Conservation (phyloP, 129 eudicot genomes). For the Kitagawia praeruptora region DNA sequence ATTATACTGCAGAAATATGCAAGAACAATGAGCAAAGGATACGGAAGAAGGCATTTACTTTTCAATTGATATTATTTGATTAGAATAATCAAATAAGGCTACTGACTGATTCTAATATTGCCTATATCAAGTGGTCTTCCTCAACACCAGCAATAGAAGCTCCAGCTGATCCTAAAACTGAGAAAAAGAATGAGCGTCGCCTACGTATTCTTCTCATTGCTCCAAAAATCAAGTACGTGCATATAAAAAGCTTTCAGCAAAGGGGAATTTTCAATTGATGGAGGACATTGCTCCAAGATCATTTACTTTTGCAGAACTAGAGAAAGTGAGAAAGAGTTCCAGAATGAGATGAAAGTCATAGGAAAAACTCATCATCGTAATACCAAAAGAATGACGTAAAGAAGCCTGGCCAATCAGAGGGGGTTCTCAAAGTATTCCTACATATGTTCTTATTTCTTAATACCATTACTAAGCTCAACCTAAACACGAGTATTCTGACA, state of each 20-base stretch:
- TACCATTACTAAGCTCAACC: too few species aligned
- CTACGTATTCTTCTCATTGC: background rate
- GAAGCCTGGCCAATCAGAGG: too few species aligned
- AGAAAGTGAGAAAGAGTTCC: conserved; percentile 21
- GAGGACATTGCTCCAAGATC: conserved; percentile 11
- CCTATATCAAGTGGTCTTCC: conserved; percentile 11
- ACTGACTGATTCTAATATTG: background rate
- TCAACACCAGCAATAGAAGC: background rate
- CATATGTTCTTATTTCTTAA: too few species aligned
- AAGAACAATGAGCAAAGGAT: background rate
- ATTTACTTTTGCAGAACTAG: conserved; percentile 33
- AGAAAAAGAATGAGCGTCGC: background rate
- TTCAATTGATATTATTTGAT: too few species aligned
- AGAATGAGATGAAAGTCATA: too few species aligned
- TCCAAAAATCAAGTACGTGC: background rate
- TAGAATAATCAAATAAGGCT: too few species aligned
- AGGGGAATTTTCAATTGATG: background rate
- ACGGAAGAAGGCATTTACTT: conserved; percentile 4
- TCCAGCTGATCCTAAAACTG: background rate
- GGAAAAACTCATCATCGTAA: too few species aligned
- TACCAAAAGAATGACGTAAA: too few species aligned
- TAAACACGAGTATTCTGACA: too few species aligned
- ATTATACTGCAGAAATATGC: conserved; percentile 11
- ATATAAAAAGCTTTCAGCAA: background rate
- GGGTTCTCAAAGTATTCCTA: too few species aligned